Base-by-base conservation (phyloP, 345 rosid genomes). In the Eucalyptus sp. region DNA sequence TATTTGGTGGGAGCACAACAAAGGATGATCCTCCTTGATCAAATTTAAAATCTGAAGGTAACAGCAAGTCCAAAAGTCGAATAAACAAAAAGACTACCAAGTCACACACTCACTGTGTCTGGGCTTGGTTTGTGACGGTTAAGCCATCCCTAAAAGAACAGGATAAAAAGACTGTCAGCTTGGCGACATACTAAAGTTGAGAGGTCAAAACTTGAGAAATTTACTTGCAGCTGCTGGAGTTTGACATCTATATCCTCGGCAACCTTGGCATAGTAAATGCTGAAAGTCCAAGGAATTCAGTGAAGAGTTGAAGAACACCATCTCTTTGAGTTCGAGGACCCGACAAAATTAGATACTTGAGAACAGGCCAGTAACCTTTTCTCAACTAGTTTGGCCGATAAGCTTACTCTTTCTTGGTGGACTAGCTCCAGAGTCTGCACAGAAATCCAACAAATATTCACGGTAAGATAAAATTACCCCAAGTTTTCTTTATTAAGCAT, bases 401-500 rank as follows among this genome's bases (percentile, higher is more conserved):
- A 56, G 89, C 92, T 93, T 87, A 89, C 89, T 90, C 93, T 93
- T 90, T 97, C 98, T 91, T 93, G 98, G 87, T 91, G 91, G 88
- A 97, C 93, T 88, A 95, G 96, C 92, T 92, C 96, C 93, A 94
- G 24, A 31, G 94, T 94, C 97, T 96, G 92, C 37, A 31, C 79
- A 68, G 24, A 31, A 68, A 0, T 68, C 80, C 80, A 1, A 8
- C 22, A 66, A 66, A 66, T 66, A 4, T n/a, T 66, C 79, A n/a
- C 0, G 24, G 4, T 8, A 68, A 68, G 24, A 68, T 68, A 66
- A 31, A 31, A 31, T 66, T 15, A 14, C 3, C 22, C 79, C 79
- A 31, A 66, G 41, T 31, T 66, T 31, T 13, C 58, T 66, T 66
- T 66, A 66, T 68, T 16, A 17, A 71, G 81, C 79, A 3, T 9